Percentiles rank a stretch among this genome's conserved stretches.
Conservation (phyloP, 768 basidiomycete genomes). For the Sporobolomyces phaffii region DNA sequence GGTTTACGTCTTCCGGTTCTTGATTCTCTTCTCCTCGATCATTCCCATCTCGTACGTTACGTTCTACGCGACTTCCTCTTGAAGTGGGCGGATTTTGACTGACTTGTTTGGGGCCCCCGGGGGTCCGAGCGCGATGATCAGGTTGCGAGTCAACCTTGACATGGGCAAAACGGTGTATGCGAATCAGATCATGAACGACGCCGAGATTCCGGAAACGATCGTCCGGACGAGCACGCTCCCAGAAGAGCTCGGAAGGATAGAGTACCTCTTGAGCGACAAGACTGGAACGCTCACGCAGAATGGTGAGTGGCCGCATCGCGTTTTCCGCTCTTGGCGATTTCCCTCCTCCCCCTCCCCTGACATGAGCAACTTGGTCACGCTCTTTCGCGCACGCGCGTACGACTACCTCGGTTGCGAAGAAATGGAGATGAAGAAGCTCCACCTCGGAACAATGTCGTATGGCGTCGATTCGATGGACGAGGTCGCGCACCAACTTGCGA, state of each 20-base stretch:
- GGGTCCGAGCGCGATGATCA: too few relatives aligned
- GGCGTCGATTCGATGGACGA: slow-evolving; percentile 99
- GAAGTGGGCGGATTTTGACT: too few relatives aligned
- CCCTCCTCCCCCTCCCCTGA: too few relatives aligned
- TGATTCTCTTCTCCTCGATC: slow-evolving; percentile 97
- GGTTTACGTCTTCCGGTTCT: slow-evolving; percentile 89
- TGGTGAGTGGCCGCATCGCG: slow-evolving; percentile 57
- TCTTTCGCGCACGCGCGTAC: too few relatives aligned
- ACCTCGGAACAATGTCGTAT: slow-evolving; percentile 98
- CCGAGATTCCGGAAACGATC: slow-evolving; percentile 87
- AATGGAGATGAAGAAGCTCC: slow-evolving; percentile 99
- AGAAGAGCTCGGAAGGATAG: slow-evolving; percentile 89
- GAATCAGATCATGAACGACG: slow-evolving; percentile 86
- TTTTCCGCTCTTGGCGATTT: too few relatives aligned
- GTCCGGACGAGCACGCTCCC: slow-evolving; percentile 96
- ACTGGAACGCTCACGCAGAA: slow-evolving; percentile 97
- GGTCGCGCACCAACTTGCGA: slow-evolving; percentile 80
- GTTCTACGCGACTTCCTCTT: too few relatives aligned
- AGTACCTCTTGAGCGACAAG: slow-evolving; percentile 94
- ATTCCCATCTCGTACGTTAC: slow-evolving; percentile 92
- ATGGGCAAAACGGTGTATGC: slow-evolving; percentile 99
- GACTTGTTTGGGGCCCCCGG: too few relatives aligned
- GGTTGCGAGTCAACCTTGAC: slow-evolving; percentile 96
- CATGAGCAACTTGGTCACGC: too few relatives aligned
- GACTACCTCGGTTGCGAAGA: slow-evolving; percentile 57